A percentile compares a stretch with the other conserved stretches of the same genome.
These are phyloP conservation scores for Hamigera avellanea DNA, from an alignment of 495 filamentous ascomycete species.

Conservation along the genomic window DNA sequence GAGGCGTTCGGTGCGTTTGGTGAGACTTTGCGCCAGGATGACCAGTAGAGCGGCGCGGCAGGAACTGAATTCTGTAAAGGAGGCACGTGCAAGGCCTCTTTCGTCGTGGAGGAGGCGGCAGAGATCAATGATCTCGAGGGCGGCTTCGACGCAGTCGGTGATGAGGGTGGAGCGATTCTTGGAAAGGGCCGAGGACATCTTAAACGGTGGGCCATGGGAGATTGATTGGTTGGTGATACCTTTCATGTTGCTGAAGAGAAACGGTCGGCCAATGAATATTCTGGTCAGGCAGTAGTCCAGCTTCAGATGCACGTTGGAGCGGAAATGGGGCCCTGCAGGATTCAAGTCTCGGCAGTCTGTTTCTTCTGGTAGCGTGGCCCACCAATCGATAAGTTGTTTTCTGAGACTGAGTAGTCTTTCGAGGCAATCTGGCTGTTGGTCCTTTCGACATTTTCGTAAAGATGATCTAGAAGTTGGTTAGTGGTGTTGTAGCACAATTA, in stretches of 20 bases:
- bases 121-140: conserved; percentile 36
- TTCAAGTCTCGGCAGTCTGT: conserved; percentile 29
- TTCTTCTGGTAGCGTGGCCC: conserved; percentile 35
- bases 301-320: conserved; percentile 38
- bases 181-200: conserved; percentile 22
- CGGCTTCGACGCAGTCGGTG: conserved; percentile 37
- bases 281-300: conserved; percentile 37
- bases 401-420: conserved; percentile 29
- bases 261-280: conserved; percentile 38
- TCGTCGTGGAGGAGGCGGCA: conserved; percentile 36
- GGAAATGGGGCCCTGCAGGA: conserved; percentile 26
- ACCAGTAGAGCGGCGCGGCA: conserved; percentile 39
- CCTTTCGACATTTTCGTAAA: conserved; percentile 27
- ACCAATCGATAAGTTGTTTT: conserved; percentile 36
- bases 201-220: conserved; percentile 12
- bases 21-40: conserved; percentile 36
- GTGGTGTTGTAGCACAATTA: background rate
- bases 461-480: conserved; percentile 14
- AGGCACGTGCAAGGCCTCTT: conserved; percentile 36
- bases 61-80: conserved; percentile 41
- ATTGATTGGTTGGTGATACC: conserved; percentile 15
- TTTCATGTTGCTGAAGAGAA: conserved; percentile 35
- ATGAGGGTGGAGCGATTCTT: conserved; percentile 32
- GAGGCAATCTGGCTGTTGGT: conserved; percentile 33
- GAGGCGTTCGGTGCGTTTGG: conserved; percentile 34